Conservation (phyloP, 768 basidiomycete species). For the Amanita pallidorosea region DNA sequence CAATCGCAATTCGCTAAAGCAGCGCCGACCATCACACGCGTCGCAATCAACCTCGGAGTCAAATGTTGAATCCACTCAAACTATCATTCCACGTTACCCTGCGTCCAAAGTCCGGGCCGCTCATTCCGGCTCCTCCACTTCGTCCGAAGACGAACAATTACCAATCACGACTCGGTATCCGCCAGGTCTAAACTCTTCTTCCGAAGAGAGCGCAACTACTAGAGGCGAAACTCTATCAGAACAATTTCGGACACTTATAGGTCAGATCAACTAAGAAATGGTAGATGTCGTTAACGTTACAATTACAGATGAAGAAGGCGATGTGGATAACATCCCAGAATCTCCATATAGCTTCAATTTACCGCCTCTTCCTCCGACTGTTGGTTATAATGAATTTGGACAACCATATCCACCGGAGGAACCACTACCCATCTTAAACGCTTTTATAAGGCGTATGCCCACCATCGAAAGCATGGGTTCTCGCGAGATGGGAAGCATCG, state of each 20-base stretch:
- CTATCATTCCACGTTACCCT: background rate
- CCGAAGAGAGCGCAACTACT: conserved; percentile 15
- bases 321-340: conserved; percentile 8
- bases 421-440: conserved; percentile 50
- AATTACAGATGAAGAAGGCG: conserved; percentile 13
- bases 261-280: conserved; percentile 40
- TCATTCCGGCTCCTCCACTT: background rate
- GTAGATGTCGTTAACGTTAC: conserved; percentile 35
- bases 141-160: conserved; percentile 2
- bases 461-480: conserved; percentile 74
- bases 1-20: background rate
- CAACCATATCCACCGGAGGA: conserved; percentile 36
- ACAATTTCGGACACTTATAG: conserved; percentile 39
- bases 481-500: conserved; percentile 34
- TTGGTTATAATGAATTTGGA: conserved; percentile 39
- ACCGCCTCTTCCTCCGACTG: conserved; percentile 16
- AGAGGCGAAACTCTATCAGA: conserved; percentile 35
- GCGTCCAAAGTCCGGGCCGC: background rate
- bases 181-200: background rate
- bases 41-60: conserved; percentile 2
- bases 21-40: conserved; percentile 2
- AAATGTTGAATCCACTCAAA: background rate
- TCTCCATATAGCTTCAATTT: conserved; percentile 13
- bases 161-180: background rate
- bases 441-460: conserved; percentile 63